phyloP scores from a whole-genome alignment of 257 asterid species.

The Petrea volubilis region DNA sequence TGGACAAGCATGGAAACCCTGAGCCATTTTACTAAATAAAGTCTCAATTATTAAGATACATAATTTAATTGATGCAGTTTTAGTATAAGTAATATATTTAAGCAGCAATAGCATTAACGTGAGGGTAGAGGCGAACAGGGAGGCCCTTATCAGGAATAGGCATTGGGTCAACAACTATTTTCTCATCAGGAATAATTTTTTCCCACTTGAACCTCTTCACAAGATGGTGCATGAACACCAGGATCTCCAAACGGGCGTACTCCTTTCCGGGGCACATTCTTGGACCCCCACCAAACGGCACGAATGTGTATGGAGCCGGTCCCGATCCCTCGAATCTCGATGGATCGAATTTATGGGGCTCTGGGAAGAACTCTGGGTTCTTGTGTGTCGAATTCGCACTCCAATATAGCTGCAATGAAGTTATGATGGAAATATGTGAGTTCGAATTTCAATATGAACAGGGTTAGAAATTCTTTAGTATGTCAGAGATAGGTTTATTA shows the following conservation, averaged over 20 bases:
- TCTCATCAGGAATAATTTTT: slow-evolving; percentile 46
- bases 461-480: background rate
- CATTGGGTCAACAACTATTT: slow-evolving; percentile 47
- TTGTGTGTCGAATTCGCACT: slow-evolving; percentile 53
- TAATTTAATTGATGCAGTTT: background rate
- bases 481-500: too few species aligned
- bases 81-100: background rate
- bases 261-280: slow-evolving; percentile 64
- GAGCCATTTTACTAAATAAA: background rate
- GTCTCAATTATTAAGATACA: background rate
- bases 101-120: slow-evolving; percentile 6
- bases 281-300: slow-evolving; percentile 62
- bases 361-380: slow-evolving; percentile 39
- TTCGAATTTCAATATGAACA: background rate
- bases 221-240: slow-evolving; percentile 57
- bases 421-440: background rate
- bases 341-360: slow-evolving; percentile 59
- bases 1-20: background rate
- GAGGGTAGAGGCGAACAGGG: slow-evolving; percentile 51
- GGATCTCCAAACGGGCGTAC: slow-evolving; percentile 46
- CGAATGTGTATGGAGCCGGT: slow-evolving; percentile 60
- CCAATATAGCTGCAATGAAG: slow-evolving; percentile 44
- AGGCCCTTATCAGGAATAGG: slow-evolving; percentile 54
- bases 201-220: slow-evolving; percentile 53
- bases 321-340: slow-evolving; percentile 55